A percentile compares a stretch with the other conserved stretches of the same genome.
Evolutionary conservation across 306 rosid genomes (phyloP).

Genomic region (Casuarina glauca): DNA sequence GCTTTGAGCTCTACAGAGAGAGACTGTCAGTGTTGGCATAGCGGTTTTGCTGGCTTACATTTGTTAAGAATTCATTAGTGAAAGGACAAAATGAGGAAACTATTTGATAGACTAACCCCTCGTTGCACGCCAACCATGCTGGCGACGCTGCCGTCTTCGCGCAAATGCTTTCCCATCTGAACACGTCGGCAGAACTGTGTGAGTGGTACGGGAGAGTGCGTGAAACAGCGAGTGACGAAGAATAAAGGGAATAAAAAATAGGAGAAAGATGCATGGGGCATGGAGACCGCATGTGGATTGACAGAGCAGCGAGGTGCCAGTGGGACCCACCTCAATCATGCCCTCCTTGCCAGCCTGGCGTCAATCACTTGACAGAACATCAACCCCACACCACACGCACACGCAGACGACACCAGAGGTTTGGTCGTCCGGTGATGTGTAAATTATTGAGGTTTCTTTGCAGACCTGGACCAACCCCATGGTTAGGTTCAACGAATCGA

Average conservation of each 20-base stretch:
- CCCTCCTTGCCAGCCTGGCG: constrained; percentile 58
- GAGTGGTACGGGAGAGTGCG: constrained; percentile 26
- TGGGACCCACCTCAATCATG: constrained; percentile 59
- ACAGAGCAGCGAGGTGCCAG: constrained; percentile 34
- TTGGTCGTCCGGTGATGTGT: background rate
- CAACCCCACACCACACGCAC: constrained; percentile 7
- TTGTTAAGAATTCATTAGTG: constrained; percentile 21
- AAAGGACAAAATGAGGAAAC: background rate
- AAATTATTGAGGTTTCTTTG: background rate
- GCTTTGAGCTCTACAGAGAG: background rate
- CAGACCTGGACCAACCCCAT: background rate
- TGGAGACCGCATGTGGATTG: constrained; percentile 65
- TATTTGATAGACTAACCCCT: background rate
- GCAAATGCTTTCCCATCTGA: background rate
- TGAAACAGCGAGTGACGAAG: constrained; percentile 24
- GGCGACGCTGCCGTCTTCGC: background rate
- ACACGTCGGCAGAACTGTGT: background rate
- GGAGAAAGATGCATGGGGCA: constrained; percentile 60
- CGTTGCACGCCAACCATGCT: background rate
- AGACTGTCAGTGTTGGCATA: constrained; percentile 14
- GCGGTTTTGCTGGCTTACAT: constrained; percentile 26
- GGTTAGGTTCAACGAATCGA: background rate
- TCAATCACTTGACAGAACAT: constrained; percentile 62
- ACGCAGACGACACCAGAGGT: background rate
- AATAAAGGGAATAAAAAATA: constrained; percentile 40